Evolutionary conservation across 2,329 filamentous ascomycete species (phyloP).

Genomic region (Xylaria multiplex): DNA sequence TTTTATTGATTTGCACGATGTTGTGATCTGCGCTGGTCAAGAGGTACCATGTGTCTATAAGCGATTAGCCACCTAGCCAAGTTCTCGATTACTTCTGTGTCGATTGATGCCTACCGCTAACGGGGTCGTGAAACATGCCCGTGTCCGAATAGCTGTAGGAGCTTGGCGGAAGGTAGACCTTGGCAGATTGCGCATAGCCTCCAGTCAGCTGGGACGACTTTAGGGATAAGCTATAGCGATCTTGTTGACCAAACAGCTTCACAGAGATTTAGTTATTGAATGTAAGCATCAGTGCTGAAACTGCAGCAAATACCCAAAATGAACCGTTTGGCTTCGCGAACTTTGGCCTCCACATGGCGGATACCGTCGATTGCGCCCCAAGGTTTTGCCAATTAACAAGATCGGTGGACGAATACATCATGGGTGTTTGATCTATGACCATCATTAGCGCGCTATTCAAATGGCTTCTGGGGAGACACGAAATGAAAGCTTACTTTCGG

Average conservation of each 20-base stretch:
- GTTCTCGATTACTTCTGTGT: neutral
- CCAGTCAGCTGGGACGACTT: constrained; percentile 48
- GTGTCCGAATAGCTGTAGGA: constrained; percentile 54
- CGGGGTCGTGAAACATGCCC: constrained; percentile 54
- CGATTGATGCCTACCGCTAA: constrained; percentile 31
- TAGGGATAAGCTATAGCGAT: constrained; percentile 52
- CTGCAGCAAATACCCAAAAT: constrained; percentile 49
- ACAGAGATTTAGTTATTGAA: neutral
- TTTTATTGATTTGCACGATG: constrained; percentile 52
- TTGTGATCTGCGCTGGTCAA: constrained; percentile 55
- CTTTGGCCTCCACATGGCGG: constrained; percentile 55
- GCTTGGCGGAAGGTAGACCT: constrained; percentile 52
- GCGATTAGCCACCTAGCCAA: neutral
- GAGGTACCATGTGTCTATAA: constrained; percentile 51
- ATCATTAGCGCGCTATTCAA: constrained; percentile 8
- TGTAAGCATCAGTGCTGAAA: neutral
- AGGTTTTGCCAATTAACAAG: constrained; percentile 54
- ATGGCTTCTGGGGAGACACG: neutral
- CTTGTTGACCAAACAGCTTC: constrained; percentile 53
- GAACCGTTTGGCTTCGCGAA: constrained; percentile 54
- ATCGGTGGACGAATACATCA: constrained; percentile 54
- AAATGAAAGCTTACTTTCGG: constrained; percentile 2
- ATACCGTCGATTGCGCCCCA: constrained; percentile 48
- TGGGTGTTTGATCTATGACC: constrained; percentile 49
- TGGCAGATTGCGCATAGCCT: constrained; percentile 48